These are phyloP conservation scores for Selaginella tamariscina DNA, from an alignment of 75 land plant species.

Conservation along the genomic window DNA sequence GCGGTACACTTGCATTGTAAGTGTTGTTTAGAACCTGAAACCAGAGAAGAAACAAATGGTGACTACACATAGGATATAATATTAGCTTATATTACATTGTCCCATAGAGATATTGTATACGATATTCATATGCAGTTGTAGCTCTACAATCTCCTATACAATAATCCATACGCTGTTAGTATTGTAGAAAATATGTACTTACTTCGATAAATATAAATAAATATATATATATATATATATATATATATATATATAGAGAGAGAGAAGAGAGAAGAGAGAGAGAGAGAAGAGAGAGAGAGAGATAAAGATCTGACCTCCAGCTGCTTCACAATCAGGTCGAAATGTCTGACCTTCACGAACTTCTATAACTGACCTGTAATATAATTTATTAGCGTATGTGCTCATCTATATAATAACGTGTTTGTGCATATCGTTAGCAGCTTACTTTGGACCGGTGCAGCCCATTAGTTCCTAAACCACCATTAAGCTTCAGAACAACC, in stretches of 20 bases:
- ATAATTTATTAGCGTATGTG: not conserved
- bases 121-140: too few species aligned
- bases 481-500: constrained; percentile 92
- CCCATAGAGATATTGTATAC: too few species aligned
- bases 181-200: too few species aligned
- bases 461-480: constrained; percentile 98
- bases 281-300: not conserved
- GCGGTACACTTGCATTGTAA: constrained; percentile 70
- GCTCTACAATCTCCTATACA: too few species aligned
- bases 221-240: too few species aligned
- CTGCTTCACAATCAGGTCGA: constrained; percentile 91
- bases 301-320: constrained; percentile 54
- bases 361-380: constrained; percentile 89
- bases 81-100: too few species aligned
- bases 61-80: too few species aligned
- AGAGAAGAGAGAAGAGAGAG: too few species aligned
- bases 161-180: too few species aligned
- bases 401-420: not conserved
- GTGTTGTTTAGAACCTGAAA: constrained; percentile 61
- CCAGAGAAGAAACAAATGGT: too few species aligned
- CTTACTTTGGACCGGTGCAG: constrained; percentile 99
- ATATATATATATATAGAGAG: too few species aligned
- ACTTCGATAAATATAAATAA: too few species aligned
- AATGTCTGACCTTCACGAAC: constrained; percentile 96
- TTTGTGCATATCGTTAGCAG: not conserved